Base-by-base conservation (phyloP, 495 filamentous ascomycete species). In the Aspergillus funiculosus region DNA sequence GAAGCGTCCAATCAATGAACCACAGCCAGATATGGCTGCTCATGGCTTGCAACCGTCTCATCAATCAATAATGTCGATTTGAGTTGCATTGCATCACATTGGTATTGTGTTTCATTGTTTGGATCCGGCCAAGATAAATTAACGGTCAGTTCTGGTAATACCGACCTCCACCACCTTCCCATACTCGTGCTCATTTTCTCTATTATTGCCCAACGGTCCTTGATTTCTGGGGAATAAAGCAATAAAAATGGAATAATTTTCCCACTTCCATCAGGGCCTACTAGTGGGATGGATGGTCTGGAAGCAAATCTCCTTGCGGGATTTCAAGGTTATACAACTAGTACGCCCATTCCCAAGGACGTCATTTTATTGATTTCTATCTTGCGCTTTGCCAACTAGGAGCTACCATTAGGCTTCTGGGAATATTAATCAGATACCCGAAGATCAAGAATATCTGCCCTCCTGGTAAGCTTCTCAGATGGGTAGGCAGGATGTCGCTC, bases 31-130 rank as follows among this genome's bases (percentile, higher is more conserved):
- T n/a, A 21, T n/a, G 13, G 19, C 35, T 8, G 28, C 28, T 43
- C 19, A 21, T 19, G 19, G 27, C 10, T 49, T 38, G 44, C 48
- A 39, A 41, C 46, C 39, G 35, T 51, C 42, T 27, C 39, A 50
- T 39, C 36, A 30, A 34, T 45, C 43, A 52, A 58, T 52, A 49
- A 47, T 42, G n/a, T 36, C 42, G 39, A 52, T 40, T 54, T 52
- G 41, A 50, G 57, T 60, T 60, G 48, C 57, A 60, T 57, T 54
- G 50, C 57, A 56, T 56, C 49, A 46, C 53, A 54, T 53, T 52
- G 50, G 45, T 43, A 46, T 49, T 41, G 38, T 44, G 36, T 24
- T 28, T 46, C 35, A 31, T 38, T 50, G 26, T 45, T 28, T 37
- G 40, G 42, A 30, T 40, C 32, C 45, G 43, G 38, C 29, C 30